Evolutionary conservation across 1,284 basidiomycete genomes (phyloP).

Genomic region (Tremellales sp.): DNA sequence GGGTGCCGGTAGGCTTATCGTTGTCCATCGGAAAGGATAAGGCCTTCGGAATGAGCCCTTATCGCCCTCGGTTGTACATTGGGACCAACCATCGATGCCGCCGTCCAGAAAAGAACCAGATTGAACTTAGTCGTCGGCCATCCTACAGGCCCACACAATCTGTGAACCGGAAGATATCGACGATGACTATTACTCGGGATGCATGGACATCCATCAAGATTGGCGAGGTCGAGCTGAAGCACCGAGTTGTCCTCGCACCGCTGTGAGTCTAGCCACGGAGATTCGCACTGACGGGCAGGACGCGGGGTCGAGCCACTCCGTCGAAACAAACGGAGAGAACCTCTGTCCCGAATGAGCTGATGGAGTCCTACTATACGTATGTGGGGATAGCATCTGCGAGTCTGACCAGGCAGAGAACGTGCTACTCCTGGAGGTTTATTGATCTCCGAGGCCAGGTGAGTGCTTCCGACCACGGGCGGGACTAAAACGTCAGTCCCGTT

Average conservation of each 20-base stretch:
- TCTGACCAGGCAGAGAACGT: constrained; percentile 4
- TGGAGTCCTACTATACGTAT: constrained; percentile 17
- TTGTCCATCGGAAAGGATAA: no score
- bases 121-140: no score
- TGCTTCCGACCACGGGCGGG: background rate
- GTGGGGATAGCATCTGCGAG: background rate
- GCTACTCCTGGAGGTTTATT: constrained; percentile 22
- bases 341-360: constrained; percentile 17
- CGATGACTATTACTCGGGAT: constrained; percentile 6
- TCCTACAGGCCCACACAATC: no score
- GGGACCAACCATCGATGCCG: no score
- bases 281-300: constrained; percentile 6
- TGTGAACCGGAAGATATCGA: no score
- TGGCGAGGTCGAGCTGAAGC: constrained; percentile 11
- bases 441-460: constrained; percentile 23
- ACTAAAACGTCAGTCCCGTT: constrained; percentile 8
- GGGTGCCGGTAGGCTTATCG: no score
- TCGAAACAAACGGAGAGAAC: constrained; percentile 4
- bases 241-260: constrained; percentile 18
- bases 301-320: constrained; percentile 11
- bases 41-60: no score
- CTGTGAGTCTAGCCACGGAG: constrained; percentile 9
- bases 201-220: constrained; percentile 11
- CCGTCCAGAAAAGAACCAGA: no score
- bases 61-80: no score